Evolutionary conservation across 23 red algal species (phyloP), one percentile per base, ranked within the genome.

Genomic region (Gracilaria domingensis): DNA sequence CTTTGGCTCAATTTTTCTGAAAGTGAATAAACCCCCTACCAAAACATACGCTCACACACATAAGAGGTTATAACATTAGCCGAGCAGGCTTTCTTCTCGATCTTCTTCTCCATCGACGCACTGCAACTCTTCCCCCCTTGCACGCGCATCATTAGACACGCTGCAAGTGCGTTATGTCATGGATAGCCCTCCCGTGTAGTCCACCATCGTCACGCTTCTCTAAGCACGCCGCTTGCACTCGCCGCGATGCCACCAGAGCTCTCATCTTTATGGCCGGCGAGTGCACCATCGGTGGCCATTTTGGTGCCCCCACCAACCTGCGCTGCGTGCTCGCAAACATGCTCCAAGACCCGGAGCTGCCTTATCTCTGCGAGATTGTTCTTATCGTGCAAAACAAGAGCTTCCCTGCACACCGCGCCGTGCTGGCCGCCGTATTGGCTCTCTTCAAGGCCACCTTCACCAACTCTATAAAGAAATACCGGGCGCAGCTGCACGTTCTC

Each of bases 371-470:
- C 42, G 90, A 93, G 54, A 53, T 93, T 8, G 82, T 86, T 5
- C 80, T 93, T 44, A 51, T 86, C 13, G 90, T 93, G 4, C 73
- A 80, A 57, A 47, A 35, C 37, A 47, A 86, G 24, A 51, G 69
- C 12, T 93, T 93, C 55, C 66, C 82, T 0, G 90, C 82, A 2
- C 90, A 93, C 30, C 79, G 80, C 39, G 90, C 90, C 32, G 90
- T 93, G 17, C 81, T 93, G 67, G 90, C 90, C 29, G 90, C 90
- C 29, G 90, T 79, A 12, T 77, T 49, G 0, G 24, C 67, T 9
- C 70, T 93, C 2, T 93, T 93, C 34, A 84, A 86, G 36, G 90
- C 90, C 28, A 93, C 86, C 81, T 93, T 93, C 79, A 86, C 82
- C 17, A 79, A 64, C 14, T 84, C 49, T 5, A 93, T n/a, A n/a